Evolutionary conservation across 768 basidiomycete genomes (phyloP), one percentile per base, ranked within the genome.

Genomic region (Mrakia hoshinonis): DNA sequence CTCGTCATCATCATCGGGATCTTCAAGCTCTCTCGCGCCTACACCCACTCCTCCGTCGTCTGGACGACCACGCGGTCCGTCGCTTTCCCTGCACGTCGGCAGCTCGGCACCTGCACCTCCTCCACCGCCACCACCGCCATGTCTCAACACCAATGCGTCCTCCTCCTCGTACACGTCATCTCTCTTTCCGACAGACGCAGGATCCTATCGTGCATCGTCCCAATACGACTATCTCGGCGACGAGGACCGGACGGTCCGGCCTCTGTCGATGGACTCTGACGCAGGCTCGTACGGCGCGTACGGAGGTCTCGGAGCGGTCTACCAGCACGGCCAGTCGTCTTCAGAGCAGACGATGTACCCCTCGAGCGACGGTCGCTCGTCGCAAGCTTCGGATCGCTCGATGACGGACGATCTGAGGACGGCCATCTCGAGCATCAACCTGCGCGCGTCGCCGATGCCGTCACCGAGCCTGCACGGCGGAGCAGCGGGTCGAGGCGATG

Each of bases 141-240:
- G 54, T 26, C 11, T 61, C 34, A 34, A 61, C 34, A 43, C 43
- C 7, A 29, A 34, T 43, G 18, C n/a, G 47, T n/a, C 70, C 34
- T 29, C 62, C 22, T 22, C 47, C 12, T 60, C 55, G 55, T 29
- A n/a, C 7, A 72, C 73, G 26, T 52, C 76, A 54, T 71, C 76
- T 9, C 51, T 70, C 43, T 74, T 74, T 15, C 36, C 73, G 18
- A 36, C 65, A 1, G 46, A 63, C 67, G 20, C 48, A 6, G 43
- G 46, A 18, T 39, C 72, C 24, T 66, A 67, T 36, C 43, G 46
- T 18, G 38, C 24, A 51, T 47, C 43, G 22, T 38, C 39, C 7
- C n/a, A 67, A 26, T 24, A 48, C 15, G 38, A 49, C 31, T 54
- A 29, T 38, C 36, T 46, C 52, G 52, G 24, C 20, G 49, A 29